Conservation (phyloP, 2,329 filamentous ascomycete genomes). For the Neurospora sp. region DNA sequence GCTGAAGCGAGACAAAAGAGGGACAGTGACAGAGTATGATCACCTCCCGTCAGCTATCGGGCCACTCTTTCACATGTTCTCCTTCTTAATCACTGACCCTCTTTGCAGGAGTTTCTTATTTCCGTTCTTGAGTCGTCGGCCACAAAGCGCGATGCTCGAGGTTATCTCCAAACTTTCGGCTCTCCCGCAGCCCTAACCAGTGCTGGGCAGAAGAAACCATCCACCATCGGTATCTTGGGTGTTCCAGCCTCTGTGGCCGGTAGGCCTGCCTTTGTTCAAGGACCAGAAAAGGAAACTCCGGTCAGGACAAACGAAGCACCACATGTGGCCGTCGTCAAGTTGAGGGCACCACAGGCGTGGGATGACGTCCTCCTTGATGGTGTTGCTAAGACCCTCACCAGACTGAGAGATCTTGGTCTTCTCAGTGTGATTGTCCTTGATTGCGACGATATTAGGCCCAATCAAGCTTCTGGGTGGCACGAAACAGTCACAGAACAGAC, state of each 20-base stretch:
- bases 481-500: conserved; percentile 51
- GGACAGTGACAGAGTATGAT: conserved; percentile 36
- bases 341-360: conserved; percentile 63
- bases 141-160: conserved; percentile 85
- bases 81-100: conserved; percentile 4
- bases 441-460: conserved; percentile 38
- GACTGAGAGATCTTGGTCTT: conserved; percentile 74
- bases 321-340: conserved; percentile 79
- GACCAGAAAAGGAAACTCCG: conserved; percentile 17
- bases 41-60: background rate
- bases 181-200: conserved; percentile 21
- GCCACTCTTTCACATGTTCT: background rate
- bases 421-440: conserved; percentile 77
- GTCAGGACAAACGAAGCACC: conserved; percentile 30
- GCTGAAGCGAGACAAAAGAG: conserved; percentile 36
- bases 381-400: conserved; percentile 73
- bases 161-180: conserved; percentile 82
- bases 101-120: conserved; percentile 65
- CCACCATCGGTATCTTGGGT: conserved; percentile 16
- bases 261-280: conserved; percentile 28
- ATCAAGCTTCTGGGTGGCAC: conserved; percentile 25
- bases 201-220: conserved; percentile 18
- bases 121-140: conserved; percentile 81
- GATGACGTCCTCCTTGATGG: conserved; percentile 61
- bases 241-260: conserved; percentile 21